A percentile compares a stretch with the other conserved stretches of the same genome.
These are phyloP conservation scores for Kingdonia uniflora DNA, from an alignment of 164 flowering plant species.

Conservation along the genomic window DNA sequence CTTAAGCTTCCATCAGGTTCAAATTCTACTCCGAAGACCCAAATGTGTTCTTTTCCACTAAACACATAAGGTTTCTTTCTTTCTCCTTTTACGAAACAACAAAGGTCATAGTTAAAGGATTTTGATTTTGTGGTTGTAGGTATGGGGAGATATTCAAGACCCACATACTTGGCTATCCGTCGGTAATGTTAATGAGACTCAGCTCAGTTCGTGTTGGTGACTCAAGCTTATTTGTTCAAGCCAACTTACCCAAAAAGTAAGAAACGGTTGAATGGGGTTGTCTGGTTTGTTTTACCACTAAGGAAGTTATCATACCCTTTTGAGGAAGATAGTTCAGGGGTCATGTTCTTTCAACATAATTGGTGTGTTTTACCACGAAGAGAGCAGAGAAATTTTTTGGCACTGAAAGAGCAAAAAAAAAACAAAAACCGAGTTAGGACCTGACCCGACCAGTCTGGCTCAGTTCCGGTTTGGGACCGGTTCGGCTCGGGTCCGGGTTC, in stretches of 20 bases:
- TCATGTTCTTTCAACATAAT: conserved; percentile 52
- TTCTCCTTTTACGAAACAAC: not conserved
- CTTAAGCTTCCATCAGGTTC: conserved; percentile 77
- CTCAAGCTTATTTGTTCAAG: conserved; percentile 73
- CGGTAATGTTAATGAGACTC: conserved; percentile 90
- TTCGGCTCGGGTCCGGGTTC: no score
- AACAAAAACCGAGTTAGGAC: no score
- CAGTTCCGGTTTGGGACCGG: no score
- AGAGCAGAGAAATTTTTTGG: no score
- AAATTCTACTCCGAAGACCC: conserved; percentile 77
- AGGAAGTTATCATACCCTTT: conserved; percentile 58
- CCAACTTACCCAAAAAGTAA: conserved; percentile 91
- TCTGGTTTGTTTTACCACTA: conserved; percentile 81
- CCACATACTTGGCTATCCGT: conserved; percentile 74
- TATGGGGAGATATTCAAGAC: conserved; percentile 91
- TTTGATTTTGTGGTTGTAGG: conserved; percentile 23
- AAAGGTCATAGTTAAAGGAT: no score
- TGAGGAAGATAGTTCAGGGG: conserved; percentile 60
- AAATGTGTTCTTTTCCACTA: conserved; percentile 47
- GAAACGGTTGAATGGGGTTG: conserved; percentile 63
- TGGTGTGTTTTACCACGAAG: no score
- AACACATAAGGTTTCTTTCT: conserved; percentile 48
- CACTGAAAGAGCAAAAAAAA: no score
- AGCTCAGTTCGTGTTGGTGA: conserved; percentile 59
- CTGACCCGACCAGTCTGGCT: no score